Conservation (phyloP, 2,329 filamentous ascomycete species). For the Exophiala xenobiotica region DNA sequence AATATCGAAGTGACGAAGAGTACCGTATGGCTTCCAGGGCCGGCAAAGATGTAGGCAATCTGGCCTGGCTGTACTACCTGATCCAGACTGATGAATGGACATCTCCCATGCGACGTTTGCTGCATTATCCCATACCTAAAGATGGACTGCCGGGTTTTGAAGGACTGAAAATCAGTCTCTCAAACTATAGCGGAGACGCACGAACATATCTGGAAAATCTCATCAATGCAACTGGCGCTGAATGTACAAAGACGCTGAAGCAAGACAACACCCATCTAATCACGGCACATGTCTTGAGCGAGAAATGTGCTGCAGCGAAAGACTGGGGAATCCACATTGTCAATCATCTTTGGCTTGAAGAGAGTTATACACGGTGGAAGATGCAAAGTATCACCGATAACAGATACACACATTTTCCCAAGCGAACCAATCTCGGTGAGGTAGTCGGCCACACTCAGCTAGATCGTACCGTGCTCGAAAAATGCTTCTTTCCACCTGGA, state of each 20-base stretch:
- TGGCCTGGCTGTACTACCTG: conserved; percentile 90
- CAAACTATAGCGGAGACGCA: conserved; percentile 94
- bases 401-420: conserved; percentile 83
- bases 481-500: conserved; percentile 58
- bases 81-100: conserved; percentile 89
- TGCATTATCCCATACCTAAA: conserved; percentile 85
- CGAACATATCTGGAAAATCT: conserved; percentile 91
- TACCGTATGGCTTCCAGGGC: conserved; percentile 74
- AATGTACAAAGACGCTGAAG: conserved; percentile 93
- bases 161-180: conserved; percentile 76
- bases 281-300: conserved; percentile 82
- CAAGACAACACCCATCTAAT: conserved; percentile 94
- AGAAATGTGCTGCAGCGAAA: conserved; percentile 87
- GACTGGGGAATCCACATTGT: conserved; percentile 90
- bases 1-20: conserved; percentile 76
- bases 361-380: conserved; percentile 89
- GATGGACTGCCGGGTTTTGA: conserved; percentile 77
- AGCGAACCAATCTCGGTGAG: conserved; percentile 86
- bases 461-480: conserved; percentile 70
- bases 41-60: conserved; percentile 82
- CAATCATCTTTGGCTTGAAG: conserved; percentile 96
- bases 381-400: conserved; percentile 68
- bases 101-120: conserved; percentile 73
- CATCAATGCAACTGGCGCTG: conserved; percentile 76
- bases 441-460: conserved; percentile 87